Percentiles rank a stretch among this genome's conserved stretches.
Evolutionary conservation across 164 flowering plant genomes (phyloP).

Genomic region (Dillenia suffruticosa): DNA sequence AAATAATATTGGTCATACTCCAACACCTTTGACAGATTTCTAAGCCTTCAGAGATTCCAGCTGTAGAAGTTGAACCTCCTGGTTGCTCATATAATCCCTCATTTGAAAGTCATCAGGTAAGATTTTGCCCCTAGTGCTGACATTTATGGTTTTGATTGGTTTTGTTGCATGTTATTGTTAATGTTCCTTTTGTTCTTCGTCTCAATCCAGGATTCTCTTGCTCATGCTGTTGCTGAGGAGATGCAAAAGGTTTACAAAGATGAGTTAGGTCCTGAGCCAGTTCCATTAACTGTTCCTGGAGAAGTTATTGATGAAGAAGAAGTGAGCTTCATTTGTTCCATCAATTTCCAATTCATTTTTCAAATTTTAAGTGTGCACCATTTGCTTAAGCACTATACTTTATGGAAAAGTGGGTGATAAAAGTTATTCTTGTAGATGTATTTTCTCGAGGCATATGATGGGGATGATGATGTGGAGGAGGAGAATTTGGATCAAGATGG

Average conservation of each 20-base stretch:
- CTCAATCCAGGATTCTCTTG: conserved; percentile 68
- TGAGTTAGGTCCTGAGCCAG: conserved; percentile 87
- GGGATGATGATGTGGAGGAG: conserved; percentile 42
- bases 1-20: too few species aligned
- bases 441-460: conserved; percentile 67
- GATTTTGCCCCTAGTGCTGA: conserved; percentile 1
- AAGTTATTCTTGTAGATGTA: conserved; percentile 35
- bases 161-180: background rate
- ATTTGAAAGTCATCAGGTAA: conserved; percentile 81
- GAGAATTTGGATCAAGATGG: conserved; percentile 30
- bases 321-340: conserved; percentile 37
- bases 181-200: background rate
- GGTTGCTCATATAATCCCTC: conserved; percentile 95
- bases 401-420: too few species aligned
- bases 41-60: conserved; percentile 66
- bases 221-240: conserved; percentile 90
- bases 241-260: conserved; percentile 79
- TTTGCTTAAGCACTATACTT: too few species aligned
- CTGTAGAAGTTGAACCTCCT: conserved; percentile 89
- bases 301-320: conserved; percentile 72
- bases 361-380: conserved; percentile 1
- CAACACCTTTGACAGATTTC: conserved; percentile 32
- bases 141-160: background rate
- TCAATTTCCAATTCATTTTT: conserved; percentile 2
- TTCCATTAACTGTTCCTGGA: conserved; percentile 73